Conservation (phyloP, 164 flowering plant genomes). For the Macadamia tetraphylla region DNA sequence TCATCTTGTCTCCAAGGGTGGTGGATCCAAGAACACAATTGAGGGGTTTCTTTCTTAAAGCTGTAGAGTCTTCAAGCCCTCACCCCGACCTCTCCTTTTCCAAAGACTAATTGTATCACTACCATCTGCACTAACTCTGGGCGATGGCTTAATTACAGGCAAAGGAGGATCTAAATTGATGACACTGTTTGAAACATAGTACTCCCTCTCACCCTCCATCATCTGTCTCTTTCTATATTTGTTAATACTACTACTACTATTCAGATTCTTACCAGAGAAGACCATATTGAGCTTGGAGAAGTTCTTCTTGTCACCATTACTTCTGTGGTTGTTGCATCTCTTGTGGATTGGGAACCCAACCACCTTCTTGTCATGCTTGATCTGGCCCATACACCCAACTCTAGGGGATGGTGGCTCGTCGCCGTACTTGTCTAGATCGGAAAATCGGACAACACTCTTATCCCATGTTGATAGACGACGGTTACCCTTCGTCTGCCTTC, state of each 20-base stretch:
- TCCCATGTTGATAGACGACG: background rate
- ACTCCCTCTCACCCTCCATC: background rate
- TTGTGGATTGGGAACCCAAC: background rate
- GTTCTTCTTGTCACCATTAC: constrained; percentile 1
- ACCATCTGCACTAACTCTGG: background rate
- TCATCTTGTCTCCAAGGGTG: background rate
- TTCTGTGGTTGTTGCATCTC: background rate
- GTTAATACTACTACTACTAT: background rate
- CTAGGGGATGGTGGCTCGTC: constrained; percentile 21
- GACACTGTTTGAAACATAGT: background rate
- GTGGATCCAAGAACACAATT: background rate
- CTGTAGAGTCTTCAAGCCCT: constrained; percentile 17
- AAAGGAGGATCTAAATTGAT: constrained; percentile 24
- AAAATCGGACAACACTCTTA: background rate
- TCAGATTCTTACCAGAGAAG: constrained; percentile 15
- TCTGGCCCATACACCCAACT: constrained; percentile 32
- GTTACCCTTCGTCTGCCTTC: constrained; percentile 4
- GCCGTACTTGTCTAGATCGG: background rate
- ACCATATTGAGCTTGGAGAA: constrained; percentile 20
- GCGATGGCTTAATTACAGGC: constrained; percentile 12
- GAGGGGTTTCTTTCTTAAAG: constrained; percentile 1
- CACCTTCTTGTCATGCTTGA: constrained; percentile 12
- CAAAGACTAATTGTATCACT: constrained; percentile 10
- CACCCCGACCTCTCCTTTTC: constrained; percentile 22
- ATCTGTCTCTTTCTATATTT: background rate